These are phyloP conservation scores for Aspergillus sp. DNA, from an alignment of 2,329 filamentous ascomycete species.

Conservation along the genomic window DNA sequence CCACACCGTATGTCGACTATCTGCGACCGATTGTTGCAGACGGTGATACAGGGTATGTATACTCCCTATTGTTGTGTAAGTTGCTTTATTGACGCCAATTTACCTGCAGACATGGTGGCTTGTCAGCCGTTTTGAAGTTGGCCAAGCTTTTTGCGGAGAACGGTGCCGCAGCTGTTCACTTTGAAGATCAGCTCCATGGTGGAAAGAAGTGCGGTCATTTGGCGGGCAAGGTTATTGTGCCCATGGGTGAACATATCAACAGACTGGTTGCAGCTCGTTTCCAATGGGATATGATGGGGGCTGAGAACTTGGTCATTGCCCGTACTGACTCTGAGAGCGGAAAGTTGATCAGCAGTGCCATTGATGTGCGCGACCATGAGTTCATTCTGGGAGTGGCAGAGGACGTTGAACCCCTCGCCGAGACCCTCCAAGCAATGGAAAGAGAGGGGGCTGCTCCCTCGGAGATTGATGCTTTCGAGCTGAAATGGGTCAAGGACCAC, in stretches of 20 bases:
- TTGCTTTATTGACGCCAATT: slow-evolving; percentile 3
- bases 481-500: slow-evolving; percentile 81
- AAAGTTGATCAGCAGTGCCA: slow-evolving; percentile 79
- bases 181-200: slow-evolving; percentile 95
- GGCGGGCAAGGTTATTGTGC: slow-evolving; percentile 92
- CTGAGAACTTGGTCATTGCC: slow-evolving; percentile 90
- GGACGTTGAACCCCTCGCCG: slow-evolving; percentile 73
- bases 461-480: slow-evolving; percentile 83
- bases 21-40: slow-evolving; percentile 93
- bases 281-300: slow-evolving; percentile 98
- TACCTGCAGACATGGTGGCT: slow-evolving; percentile 67
- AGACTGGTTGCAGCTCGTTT: slow-evolving; percentile 85
- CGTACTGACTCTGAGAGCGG: slow-evolving; percentile 94
- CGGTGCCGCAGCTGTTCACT: slow-evolving; percentile 91
- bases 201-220: slow-evolving; percentile 98
- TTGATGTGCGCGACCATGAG: slow-evolving; percentile 93
- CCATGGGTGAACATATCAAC: slow-evolving; percentile 93
- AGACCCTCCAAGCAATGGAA: slow-evolving; percentile 89
- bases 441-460: slow-evolving; percentile 66
- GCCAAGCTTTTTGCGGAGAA: slow-evolving; percentile 98
- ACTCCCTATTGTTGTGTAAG: neutral
- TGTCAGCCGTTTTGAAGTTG: slow-evolving; percentile 89
- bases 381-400: slow-evolving; percentile 88
- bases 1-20: slow-evolving; percentile 83
- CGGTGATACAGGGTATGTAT: slow-evolving; percentile 71